Base-by-base conservation (phyloP, 257 asterid genomes). In the Primulina tabacum region DNA sequence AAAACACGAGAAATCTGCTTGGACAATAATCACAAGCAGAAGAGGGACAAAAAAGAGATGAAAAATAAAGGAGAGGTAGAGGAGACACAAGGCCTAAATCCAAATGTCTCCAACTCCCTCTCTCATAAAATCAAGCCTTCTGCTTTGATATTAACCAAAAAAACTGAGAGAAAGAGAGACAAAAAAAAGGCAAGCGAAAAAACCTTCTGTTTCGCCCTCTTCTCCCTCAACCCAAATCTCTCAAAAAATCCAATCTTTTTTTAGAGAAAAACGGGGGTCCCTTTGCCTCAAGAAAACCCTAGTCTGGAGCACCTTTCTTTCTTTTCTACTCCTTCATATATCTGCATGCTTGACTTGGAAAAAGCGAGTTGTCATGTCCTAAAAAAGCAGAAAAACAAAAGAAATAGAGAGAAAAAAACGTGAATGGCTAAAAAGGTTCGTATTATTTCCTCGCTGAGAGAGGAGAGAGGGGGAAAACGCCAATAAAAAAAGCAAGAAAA, bases 341-440 rank as follows among this genome's bases (percentile, higher is more conserved):
- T 43, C 74, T 70, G 74, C 74, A 60, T 70, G 74, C 74, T 60
- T 70, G 74, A 70, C 68, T 70, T 60, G 60, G 61, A 43, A 43
- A 70, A 70, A 61, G 57, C 8, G 16, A 16, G 21, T 50, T 50
- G 57, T 50, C 57, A 16, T 50, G 21, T 17, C 20, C 21, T 4
- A 16, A 16, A 50, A 43, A 50, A 50, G 57, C 57, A 50, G 57
- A 17, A 50, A 50, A 50, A 50, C 20, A 16, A 50, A 16, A 50
- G n/a, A 47, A 1, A 47, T 6, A 16, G 3, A 16, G 21, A 50
- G 57, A 50, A 5, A 50, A 16, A 50, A 50, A 16, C 57, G 57
- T 50, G 57, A 50, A 17, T 16, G 21, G 57, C 21, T 50, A 4
- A 50, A 50, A 50, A 50, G 57, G 21, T 50, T 43, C 2, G 55